Conservation (phyloP, 164 flowering plant genomes). For the Pachysandra terminalis region DNA sequence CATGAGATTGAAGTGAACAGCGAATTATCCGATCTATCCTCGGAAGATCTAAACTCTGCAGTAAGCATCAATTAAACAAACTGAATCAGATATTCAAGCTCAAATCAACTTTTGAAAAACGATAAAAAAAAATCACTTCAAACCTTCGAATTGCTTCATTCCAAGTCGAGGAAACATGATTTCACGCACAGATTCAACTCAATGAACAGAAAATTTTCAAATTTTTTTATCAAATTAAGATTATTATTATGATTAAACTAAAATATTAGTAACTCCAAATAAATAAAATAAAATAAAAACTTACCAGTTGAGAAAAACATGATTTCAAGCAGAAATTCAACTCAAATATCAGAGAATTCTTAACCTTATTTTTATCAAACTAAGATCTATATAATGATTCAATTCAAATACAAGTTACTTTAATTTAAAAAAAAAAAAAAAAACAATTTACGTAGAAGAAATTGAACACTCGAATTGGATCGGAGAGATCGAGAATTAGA, state of each 20-base stretch:
- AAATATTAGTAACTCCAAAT: not conserved
- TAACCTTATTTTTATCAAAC: no score
- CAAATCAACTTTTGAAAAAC: not conserved
- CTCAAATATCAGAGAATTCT: no score
- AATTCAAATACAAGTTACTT: no score
- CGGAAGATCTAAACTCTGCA: conserved; percentile 76
- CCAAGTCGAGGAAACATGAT: not conserved
- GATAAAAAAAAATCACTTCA: not conserved
- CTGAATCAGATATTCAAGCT: conserved; percentile 1
- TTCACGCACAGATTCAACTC: not conserved
- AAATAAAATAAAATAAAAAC: no score
- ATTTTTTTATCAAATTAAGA: not conserved
- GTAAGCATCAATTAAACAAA: not conserved
- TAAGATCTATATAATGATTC: no score
- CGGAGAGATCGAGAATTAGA: not conserved
- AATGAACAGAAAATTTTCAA: not conserved
- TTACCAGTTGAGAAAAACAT: no score
- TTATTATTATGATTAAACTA: not conserved
- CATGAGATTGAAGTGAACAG: conserved; percentile 81
- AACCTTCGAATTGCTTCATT: not conserved
- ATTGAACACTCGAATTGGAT: not conserved
- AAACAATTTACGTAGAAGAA: conserved; percentile 1
- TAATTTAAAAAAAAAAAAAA: no score
- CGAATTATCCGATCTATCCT: conserved; percentile 90
- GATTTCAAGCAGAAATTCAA: no score